phyloP scores from a whole-genome alignment of 2,329 filamentous ascomycete genomes.

The Xylaria sp. region DNA sequence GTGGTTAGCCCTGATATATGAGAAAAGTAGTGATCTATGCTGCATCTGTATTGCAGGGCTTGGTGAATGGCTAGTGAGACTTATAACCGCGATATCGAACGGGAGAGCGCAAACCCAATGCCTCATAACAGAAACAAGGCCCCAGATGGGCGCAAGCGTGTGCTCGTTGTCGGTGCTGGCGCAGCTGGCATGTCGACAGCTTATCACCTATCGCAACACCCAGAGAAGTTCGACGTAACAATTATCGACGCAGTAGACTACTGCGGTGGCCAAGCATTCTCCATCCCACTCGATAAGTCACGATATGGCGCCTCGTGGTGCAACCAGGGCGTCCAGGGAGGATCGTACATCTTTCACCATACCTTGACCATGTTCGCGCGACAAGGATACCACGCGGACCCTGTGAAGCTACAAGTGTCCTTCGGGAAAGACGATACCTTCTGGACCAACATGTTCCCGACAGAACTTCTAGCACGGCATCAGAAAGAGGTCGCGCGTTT shows the following conservation, averaged over 20 bases:
- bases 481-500: constrained; percentile 61
- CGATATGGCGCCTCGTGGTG: constrained; percentile 69
- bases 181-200: constrained; percentile 65
- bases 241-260: constrained; percentile 66
- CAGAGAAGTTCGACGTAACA: constrained; percentile 68
- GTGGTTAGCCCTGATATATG: not conserved
- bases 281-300: constrained; percentile 67
- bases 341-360: constrained; percentile 68
- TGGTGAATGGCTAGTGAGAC: constrained; percentile 29
- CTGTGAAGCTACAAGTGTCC: constrained; percentile 64
- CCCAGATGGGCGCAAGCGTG: constrained; percentile 46
- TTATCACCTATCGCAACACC: constrained; percentile 67
- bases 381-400: constrained; percentile 63
- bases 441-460: constrained; percentile 67
- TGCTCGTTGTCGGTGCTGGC: constrained; percentile 55
- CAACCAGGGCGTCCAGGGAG: constrained; percentile 70
- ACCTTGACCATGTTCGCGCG: constrained; percentile 68
- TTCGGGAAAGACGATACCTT: constrained; percentile 66
- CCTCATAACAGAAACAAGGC: constrained; percentile 36
- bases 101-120: constrained; percentile 38
- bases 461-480: constrained; percentile 60
- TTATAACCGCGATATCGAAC: constrained; percentile 38
- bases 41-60: not conserved
- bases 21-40: not conserved
- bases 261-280: constrained; percentile 71